Percentiles rank a stretch among this genome's conserved stretches.
These are phyloP conservation scores for Solanum infundibuliforme DNA, from an alignment of 257 asterid genomes.

Conservation along the genomic window DNA sequence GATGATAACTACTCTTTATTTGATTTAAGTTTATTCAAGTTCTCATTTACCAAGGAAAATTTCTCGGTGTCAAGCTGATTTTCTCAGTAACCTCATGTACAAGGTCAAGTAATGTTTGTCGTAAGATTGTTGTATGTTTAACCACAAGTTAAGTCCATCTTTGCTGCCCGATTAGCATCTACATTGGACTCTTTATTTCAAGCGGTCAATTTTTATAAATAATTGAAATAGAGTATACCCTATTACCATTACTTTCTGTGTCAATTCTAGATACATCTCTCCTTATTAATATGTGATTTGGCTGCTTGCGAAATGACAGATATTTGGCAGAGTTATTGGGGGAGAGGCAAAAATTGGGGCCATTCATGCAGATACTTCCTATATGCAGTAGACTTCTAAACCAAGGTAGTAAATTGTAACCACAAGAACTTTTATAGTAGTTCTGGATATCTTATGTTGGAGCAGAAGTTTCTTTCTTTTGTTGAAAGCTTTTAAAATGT, in stretches of 20 bases:
- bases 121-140: background rate
- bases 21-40: background rate
- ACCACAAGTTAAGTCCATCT: background rate
- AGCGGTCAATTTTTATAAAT: background rate
- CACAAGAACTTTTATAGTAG: background rate
- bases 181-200: background rate
- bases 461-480: background rate
- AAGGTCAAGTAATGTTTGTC: background rate
- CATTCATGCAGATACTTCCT: constrained; percentile 53
- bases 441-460: background rate
- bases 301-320: constrained; percentile 19
- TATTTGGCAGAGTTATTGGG: constrained; percentile 51
- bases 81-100: background rate
- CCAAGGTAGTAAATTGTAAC: constrained; percentile 38
- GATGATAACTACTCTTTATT: background rate
- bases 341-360: constrained; percentile 57
- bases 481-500: background rate
- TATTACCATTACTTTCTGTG: background rate
- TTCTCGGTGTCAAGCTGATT: background rate
- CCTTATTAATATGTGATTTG: background rate
- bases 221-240: background rate
- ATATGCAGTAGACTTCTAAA: constrained; percentile 55
- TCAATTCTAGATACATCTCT: background rate
- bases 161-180: background rate
- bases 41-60: background rate